Conservation (phyloP, 768 basidiomycete genomes). For the Pisolithus tinctorius region DNA sequence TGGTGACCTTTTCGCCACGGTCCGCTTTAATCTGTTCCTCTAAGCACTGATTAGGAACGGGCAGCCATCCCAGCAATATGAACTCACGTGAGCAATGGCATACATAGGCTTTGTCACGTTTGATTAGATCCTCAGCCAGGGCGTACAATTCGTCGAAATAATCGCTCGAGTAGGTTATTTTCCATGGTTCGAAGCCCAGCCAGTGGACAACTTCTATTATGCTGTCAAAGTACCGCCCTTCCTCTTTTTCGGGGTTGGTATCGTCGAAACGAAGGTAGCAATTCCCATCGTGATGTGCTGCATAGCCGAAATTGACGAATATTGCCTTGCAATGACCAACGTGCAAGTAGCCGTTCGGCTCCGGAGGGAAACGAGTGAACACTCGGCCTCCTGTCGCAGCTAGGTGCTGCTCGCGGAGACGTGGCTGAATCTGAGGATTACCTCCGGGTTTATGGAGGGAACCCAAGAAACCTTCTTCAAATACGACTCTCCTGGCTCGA, state of each 20-base stretch:
- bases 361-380: conserved; percentile 95
- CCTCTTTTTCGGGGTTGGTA: conserved; percentile 98
- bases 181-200: conserved; percentile 98
- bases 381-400: conserved; percentile 75
- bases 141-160: conserved; percentile 86
- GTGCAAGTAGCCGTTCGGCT: conserved; percentile 95
- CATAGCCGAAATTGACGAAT: conserved; percentile 98
- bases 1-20: conserved; percentile 78
- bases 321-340: conserved; percentile 98
- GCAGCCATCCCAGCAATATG: background rate
- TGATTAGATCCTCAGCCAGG: conserved; percentile 82
- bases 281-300: conserved; percentile 86
- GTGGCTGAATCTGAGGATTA: conserved; percentile 79
- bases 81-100: conserved; percentile 91
- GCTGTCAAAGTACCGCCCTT: conserved; percentile 92
- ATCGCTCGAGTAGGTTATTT: conserved; percentile 98
- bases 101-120: conserved; percentile 88
- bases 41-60: conserved; percentile 25
- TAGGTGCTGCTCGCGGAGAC: conserved; percentile 77
- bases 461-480: conserved; percentile 92
- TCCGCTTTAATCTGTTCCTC: conserved; percentile 90
- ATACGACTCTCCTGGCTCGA: conserved; percentile 55
- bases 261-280: conserved; percentile 96
- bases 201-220: conserved; percentile 93
- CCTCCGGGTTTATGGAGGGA: conserved; percentile 88